phyloP scores from a whole-genome alignment of 192 early-diverging fungal genomes.

The Backusella morwellensis region DNA sequence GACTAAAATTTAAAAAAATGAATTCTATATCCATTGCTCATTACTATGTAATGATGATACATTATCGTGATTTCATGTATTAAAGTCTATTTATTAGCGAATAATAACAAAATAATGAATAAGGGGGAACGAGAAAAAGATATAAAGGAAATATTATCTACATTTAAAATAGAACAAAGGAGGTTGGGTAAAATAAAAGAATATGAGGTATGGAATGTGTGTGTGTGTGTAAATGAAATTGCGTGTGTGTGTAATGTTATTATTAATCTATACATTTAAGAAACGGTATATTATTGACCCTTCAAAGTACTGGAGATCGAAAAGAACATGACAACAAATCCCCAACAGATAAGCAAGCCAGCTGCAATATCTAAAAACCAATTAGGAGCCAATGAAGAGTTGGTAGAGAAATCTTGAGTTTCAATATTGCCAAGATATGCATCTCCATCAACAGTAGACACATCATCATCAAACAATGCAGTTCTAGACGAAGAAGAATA shows the following conservation, averaged over 20 bases:
- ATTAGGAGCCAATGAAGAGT: background rate
- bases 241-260: background rate
- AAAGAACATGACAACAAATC: constrained; percentile 49
- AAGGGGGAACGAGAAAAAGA: background rate
- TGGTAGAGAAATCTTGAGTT: background rate
- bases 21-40: no score
- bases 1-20: no score
- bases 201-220: constrained; percentile 1
- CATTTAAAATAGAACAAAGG: constrained; percentile 9
- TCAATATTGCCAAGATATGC: background rate
- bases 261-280: background rate
- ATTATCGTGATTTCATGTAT: background rate
- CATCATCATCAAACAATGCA: constrained; percentile 10
- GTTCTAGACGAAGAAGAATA: constrained; percentile 10
- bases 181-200: background rate
- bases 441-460: constrained; percentile 13
- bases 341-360: constrained; percentile 45
- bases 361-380: constrained; percentile 43
- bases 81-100: background rate
- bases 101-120: background rate
- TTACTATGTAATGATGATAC: background rate
- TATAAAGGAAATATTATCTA: background rate
- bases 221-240: background rate
- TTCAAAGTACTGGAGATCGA: constrained; percentile 6
- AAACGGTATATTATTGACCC: background rate